Conservation (phyloP, 2,329 filamentous ascomycete species). For the Cladophialophora psammophila region DNA sequence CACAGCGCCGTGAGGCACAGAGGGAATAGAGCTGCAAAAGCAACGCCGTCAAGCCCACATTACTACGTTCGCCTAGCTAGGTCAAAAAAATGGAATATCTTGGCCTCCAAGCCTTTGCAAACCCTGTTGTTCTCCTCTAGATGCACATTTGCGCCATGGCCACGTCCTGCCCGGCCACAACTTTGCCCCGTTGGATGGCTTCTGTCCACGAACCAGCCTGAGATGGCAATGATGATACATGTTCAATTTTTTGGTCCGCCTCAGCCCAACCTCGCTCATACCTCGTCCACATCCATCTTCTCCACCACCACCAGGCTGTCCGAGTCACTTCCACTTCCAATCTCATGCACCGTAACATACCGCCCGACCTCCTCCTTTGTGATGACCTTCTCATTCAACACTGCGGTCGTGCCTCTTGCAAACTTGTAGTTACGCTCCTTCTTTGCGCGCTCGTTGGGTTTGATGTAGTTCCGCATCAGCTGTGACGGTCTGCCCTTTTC, state of each 20-base stretch:
- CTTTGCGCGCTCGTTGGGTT: conserved; percentile 85
- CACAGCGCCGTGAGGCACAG: not conserved
- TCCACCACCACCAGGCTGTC: conserved; percentile 64
- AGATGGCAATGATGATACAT: conserved; percentile 26
- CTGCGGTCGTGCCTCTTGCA: conserved; percentile 88
- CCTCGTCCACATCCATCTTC: conserved; percentile 69
- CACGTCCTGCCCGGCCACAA: not conserved
- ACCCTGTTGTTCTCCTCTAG: conserved; percentile 11
- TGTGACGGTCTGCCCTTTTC: conserved; percentile 89
- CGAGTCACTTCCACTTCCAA: conserved; percentile 64
- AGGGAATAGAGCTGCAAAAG: not conserved
- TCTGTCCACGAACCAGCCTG: conserved; percentile 3
- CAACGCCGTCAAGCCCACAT: not conserved
- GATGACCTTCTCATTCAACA: conserved; percentile 95
- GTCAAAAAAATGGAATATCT: not conserved
- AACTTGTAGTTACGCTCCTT: conserved; percentile 97
- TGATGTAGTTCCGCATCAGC: conserved; percentile 89
- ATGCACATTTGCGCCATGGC: conserved; percentile 25
- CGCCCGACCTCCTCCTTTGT: conserved; percentile 92
- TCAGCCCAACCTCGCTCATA: conserved; percentile 7
- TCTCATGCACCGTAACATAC: conserved; percentile 89
- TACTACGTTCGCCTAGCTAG: not conserved
- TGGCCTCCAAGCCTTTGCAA: not conserved
- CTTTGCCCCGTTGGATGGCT: not conserved
- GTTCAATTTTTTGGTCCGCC: not conserved